A percentile compares a stretch with the other conserved stretches of the same genome.
phyloP scores from a whole-genome alignment of 177 flowering plant genomes.

The Tripterygium wilfordii region DNA sequence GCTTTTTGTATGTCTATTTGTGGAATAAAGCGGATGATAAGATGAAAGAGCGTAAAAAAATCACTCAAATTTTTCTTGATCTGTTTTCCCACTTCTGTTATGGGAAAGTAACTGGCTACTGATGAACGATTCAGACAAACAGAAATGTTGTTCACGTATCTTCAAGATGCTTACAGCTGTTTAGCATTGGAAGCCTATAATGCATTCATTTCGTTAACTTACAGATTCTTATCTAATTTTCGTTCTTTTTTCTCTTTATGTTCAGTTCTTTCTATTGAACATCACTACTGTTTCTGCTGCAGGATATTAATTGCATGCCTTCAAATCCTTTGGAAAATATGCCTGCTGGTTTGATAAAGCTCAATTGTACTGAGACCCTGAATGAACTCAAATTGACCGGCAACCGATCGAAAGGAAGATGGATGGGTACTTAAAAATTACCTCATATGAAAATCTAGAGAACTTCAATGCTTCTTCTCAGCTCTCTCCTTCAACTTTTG shows the following conservation, averaged over 20 bases:
- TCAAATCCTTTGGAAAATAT: constrained; percentile 63
- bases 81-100: too few species aligned
- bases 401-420: constrained; percentile 11
- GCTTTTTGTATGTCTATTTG: too few species aligned
- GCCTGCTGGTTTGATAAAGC: constrained; percentile 62
- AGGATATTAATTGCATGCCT: constrained; percentile 99
- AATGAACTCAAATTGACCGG: constrained; percentile 22
- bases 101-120: too few species aligned
- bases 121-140: too few species aligned
- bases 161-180: too few species aligned
- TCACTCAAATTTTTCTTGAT: too few species aligned
- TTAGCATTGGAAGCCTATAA: too few species aligned
- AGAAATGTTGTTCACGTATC: too few species aligned
- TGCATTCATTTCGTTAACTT: too few species aligned
- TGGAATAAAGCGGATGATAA: too few species aligned
- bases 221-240: background rate
- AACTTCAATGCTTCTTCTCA: constrained; percentile 10
- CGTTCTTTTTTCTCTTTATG: background rate
- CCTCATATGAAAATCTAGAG: constrained; percentile 15
- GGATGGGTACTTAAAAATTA: constrained; percentile 12
- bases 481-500: constrained; percentile 27
- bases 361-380: constrained; percentile 24
- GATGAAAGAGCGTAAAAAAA: too few species aligned
- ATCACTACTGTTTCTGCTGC: constrained; percentile 12
- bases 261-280: background rate